Base-by-base conservation (phyloP, 2,329 filamentous ascomycete species). In the Diaporthe batatas region DNA sequence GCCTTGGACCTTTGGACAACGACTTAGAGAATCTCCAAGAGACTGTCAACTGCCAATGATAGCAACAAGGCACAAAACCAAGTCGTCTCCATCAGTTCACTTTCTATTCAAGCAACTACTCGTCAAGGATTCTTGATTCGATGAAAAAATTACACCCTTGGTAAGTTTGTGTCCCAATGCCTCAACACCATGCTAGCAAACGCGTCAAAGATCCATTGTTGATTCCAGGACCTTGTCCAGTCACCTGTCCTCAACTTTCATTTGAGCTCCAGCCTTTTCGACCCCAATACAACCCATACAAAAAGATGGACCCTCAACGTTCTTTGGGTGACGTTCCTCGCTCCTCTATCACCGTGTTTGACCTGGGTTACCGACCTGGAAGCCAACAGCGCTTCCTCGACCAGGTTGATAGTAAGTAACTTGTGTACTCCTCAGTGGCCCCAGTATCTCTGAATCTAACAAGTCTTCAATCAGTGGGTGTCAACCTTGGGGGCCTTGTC, bases 341-440 rank as follows among this genome's bases (percentile, higher is more conserved):
- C 12, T 67, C 44, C 18, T 53, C 47, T 39, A 12, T 67, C 3
- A 39, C 21, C 47, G 32, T 14, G n/a, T 67, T 67, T 16, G 62
- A 25, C 23, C n/a, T 36, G 8, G 62, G 62, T 18, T 53, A 53
- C 10, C 62, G 62, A 5, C 34, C 62, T 25, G 62, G 62, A 18
- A 51, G 18, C 32, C 6, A n/a, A 14, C 32, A 32, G 2, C 1
- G 7, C 3, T 67, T 67, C 47, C 62, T 67, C 5, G 62, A 67
- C 18, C 62, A 67, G 10, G 62, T 67, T 11, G 62, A 67, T 25
- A 67, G 62, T 67, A 39, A 67, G 62, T 16, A 3, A 0, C 23
- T 14, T 23, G 12, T 18, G 4, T 0, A 18, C 3, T 14, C 11
- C 21, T 29, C 29, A 21, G 16, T 14, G 6, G 6, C 7, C 18